Conservation (phyloP, 1,139 yeast species). For the Hemisphaericaspora subhashii region DNA sequence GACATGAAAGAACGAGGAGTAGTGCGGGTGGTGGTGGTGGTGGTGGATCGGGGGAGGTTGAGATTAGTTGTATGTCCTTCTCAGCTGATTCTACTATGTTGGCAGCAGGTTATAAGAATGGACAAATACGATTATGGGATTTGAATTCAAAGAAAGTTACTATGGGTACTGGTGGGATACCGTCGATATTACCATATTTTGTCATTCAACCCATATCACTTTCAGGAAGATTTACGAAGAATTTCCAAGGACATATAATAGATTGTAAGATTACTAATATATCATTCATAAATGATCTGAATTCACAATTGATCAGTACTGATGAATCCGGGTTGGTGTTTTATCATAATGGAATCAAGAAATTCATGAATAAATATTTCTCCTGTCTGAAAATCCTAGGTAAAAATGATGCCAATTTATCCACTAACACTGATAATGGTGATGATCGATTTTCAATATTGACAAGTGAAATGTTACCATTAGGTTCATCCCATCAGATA, state of each 20-base stretch:
- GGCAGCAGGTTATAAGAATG: slow-evolving; percentile 36
- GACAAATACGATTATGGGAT: slow-evolving; percentile 33
- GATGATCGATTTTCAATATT: slow-evolving; percentile 18
- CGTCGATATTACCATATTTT: slow-evolving; percentile 20
- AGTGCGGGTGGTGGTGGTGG: slow-evolving; percentile 12
- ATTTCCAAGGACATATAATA: slow-evolving; percentile 52
- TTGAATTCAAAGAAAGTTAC: slow-evolving; percentile 10
- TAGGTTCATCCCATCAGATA: slow-evolving; percentile 51
- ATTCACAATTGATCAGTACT: slow-evolving; percentile 56
- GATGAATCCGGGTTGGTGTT: slow-evolving; percentile 62
- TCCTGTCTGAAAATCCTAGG: slow-evolving; percentile 58
- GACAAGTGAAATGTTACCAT: slow-evolving; percentile 49
- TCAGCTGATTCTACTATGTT: slow-evolving; percentile 33
- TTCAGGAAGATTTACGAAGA: slow-evolving; percentile 27
- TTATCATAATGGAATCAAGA: slow-evolving; percentile 58
- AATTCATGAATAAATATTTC: slow-evolving; percentile 50
- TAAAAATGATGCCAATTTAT: slow-evolving; percentile 32
- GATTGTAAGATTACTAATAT: slow-evolving; percentile 49
- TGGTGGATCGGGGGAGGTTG: slow-evolving; percentile 17
- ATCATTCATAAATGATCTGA: slow-evolving; percentile 56
- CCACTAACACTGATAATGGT: too few species aligned
- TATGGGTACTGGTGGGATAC: not conserved
- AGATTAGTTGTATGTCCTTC: slow-evolving; percentile 45
- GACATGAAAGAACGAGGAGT: not conserved
- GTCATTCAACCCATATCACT: slow-evolving; percentile 30